Base-by-base conservation (phyloP, 2,329 filamentous ascomycete species). In the Lasiodiplodia sp. region DNA sequence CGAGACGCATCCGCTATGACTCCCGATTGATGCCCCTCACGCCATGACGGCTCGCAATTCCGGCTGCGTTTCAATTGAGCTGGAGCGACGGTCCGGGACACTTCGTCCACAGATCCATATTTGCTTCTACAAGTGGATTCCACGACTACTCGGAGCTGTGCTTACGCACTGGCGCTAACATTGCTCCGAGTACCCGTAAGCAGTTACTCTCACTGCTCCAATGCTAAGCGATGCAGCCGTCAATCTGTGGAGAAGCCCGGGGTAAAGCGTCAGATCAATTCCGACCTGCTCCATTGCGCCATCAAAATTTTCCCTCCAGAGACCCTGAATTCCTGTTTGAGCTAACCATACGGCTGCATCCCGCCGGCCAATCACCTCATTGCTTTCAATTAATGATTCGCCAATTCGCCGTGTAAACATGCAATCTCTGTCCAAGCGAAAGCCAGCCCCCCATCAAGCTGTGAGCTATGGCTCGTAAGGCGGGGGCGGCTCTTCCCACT, bases 241-340 rank as follows among this genome's bases (percentile, higher is more conserved):
- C 23, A 64, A 64, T 52, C 44, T 64, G 60, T 64, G 60, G 60
- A 64, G 60, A 64, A 64, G 10, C 47, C 40, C 44, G 60, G 60
- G 60, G 44, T 47, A 21, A 21, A 52, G 18, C 5, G 60, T 64
- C 60, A 64, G 60, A 52, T 63, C 58, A 38, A 63, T 63, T 37
- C 58, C 58, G 56, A 44, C 56, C 56, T 58, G 34, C 28, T 58
- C 55, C 56, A 44, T 58, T 40, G 56, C 56, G 58, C 58, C 28
- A 63, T 63, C 58, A 63, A 37, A 47, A 12, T 3, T 34, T 28
- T 60, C 31, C 34, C 14, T 52, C 31, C 14, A 23, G 40, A 51
- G 60, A 38, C 31, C 47, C 60, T 64, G 11, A 21, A 49, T 37
- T 28, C 12, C 40, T 49, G 25, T 16, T 63, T 21, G 18, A 63